Evolutionary conservation across 1,284 basidiomycete genomes (phyloP), one percentile per base, ranked within the genome.

Genomic region (Cryptococcus sp.): DNA sequence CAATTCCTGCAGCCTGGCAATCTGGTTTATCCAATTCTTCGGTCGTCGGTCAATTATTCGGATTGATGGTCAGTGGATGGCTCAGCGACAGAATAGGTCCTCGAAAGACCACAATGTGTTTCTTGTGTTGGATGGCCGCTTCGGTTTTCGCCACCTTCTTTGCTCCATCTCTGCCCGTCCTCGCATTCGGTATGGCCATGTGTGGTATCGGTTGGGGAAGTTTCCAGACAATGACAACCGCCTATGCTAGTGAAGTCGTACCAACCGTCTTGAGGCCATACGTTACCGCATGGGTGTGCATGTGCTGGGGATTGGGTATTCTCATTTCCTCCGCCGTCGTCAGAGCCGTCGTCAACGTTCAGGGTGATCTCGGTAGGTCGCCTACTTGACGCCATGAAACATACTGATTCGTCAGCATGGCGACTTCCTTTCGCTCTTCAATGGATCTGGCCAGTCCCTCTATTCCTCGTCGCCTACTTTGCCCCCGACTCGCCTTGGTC

Each of bases 171-270:
- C 60, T 79, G 34, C 53, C 55, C 2, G 42, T 62, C 9, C 52
- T 66, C 23, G 53, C 57, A 3, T 53, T 60, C 31, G 59, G 52
- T 25, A 55, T 63, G 48, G 45, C 54, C 23, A 25, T 63, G 19
- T 56, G 52, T 39, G 56, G 62, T 32, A 49, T 64, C 31, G 45
- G 32, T 14, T 52, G 45, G 52, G 45, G 21, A n/a, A 25, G 24
- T 16, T 49, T 10, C 36, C 48, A 78, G 59, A 77, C 78, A 0
- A 61, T 79, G 2, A 78, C 76, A 7, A 77, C 75, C 7, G 66
- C 77, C 0, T 81, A 79, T 54, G 78, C 79, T n/a, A 72, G 74
- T 32, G 79, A 81, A 47, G 72, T 81, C 31, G 75, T 74, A 25
- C 79, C 79, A 2, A 76, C 77, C 42, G 67, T 70, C 13, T 67